Percentiles rank a stretch among this genome's conserved stretches.
Evolutionary conservation across 805 yeast species (phyloP).

Genomic region (Saccharomycopsis sp.): DNA sequence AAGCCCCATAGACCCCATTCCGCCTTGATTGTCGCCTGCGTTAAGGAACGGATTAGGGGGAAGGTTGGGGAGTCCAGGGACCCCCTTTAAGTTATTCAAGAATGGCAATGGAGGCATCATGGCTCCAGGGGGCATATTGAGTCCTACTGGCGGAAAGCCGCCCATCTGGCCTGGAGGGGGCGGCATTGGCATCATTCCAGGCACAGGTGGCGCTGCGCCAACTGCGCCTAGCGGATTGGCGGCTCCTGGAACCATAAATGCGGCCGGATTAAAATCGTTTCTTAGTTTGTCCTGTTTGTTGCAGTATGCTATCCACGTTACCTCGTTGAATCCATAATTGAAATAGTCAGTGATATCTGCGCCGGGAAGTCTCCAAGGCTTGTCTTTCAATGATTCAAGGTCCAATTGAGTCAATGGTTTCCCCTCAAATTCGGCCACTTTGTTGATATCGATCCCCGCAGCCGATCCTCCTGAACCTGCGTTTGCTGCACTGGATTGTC

Average conservation of each 20-base stretch:
- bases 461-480: slow-evolving; percentile 26
- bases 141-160: slow-evolving; percentile 5
- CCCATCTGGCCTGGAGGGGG: slow-evolving; percentile 4
- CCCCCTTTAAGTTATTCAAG: neutral
- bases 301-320: slow-evolving; percentile 92
- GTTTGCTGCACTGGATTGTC: neutral
- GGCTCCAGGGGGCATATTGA: neutral
- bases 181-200: slow-evolving; percentile 18
- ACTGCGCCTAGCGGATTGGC: slow-evolving; percentile 26
- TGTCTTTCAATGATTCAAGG: slow-evolving; percentile 76
- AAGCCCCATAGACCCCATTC: slow-evolving; percentile 28
- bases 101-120: neutral
- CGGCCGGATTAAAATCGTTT: slow-evolving; percentile 77
- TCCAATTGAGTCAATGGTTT: slow-evolving; percentile 76
- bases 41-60: slow-evolving; percentile 31
- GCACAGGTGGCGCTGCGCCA: slow-evolving; percentile 22
- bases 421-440: slow-evolving; percentile 70
- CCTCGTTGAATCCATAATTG: slow-evolving; percentile 94
- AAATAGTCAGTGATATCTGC: slow-evolving; percentile 92
- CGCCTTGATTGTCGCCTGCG: slow-evolving; percentile 33
- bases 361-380: slow-evolving; percentile 98
- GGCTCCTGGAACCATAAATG: slow-evolving; percentile 60
- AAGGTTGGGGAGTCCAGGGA: slow-evolving; percentile 27
- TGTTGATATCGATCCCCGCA: slow-evolving; percentile 58
- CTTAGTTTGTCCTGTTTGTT: slow-evolving; percentile 77